Evolutionary conservation across 1,139 yeast species (phyloP).

Genomic region (Geotrichum restrictum): DNA sequence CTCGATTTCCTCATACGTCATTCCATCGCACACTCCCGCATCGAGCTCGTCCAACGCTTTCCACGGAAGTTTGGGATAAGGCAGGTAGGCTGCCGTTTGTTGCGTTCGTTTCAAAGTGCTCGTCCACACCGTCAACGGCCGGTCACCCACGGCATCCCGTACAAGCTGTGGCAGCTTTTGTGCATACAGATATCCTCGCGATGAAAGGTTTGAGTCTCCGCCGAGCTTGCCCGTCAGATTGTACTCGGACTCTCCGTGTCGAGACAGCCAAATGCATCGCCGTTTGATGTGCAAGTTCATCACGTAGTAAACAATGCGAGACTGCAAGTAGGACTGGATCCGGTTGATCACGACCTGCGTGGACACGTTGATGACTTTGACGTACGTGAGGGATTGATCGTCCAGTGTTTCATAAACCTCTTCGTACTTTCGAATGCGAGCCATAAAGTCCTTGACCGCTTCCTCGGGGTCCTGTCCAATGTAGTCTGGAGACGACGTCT

Average conservation of each 20-base stretch:
- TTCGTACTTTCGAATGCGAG: conserved; percentile 71
- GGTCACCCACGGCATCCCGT: conserved; percentile 68
- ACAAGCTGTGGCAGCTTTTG: conserved; percentile 76
- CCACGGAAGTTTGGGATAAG: conserved; percentile 86
- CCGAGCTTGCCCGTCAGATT: conserved; percentile 93
- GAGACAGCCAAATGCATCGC: conserved; percentile 82
- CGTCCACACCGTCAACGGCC: conserved; percentile 89
- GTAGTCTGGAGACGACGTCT: conserved; percentile 85
- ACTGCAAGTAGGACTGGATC: conserved; percentile 83
- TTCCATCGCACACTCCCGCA: conserved; percentile 97
- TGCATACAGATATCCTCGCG: conserved; percentile 84
- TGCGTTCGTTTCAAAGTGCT: conserved; percentile 89
- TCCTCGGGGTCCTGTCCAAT: conserved; percentile 63
- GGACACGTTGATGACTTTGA: conserved; percentile 81
- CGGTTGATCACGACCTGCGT: conserved; percentile 82
- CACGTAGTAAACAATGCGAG: conserved; percentile 89
- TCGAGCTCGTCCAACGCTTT: conserved; percentile 95
- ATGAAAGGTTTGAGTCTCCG: conserved; percentile 85
- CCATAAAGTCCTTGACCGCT: conserved; percentile 68
- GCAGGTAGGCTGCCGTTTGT: conserved; percentile 81
- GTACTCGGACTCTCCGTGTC: conserved; percentile 93
- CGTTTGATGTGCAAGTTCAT: conserved; percentile 95
- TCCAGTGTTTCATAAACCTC: conserved; percentile 61
- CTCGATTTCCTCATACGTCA: conserved; percentile 86
- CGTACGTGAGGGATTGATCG: conserved; percentile 71